phyloP scores from a whole-genome alignment of 1,284 basidiomycete genomes.

The Apiotrichum brassicae region DNA sequence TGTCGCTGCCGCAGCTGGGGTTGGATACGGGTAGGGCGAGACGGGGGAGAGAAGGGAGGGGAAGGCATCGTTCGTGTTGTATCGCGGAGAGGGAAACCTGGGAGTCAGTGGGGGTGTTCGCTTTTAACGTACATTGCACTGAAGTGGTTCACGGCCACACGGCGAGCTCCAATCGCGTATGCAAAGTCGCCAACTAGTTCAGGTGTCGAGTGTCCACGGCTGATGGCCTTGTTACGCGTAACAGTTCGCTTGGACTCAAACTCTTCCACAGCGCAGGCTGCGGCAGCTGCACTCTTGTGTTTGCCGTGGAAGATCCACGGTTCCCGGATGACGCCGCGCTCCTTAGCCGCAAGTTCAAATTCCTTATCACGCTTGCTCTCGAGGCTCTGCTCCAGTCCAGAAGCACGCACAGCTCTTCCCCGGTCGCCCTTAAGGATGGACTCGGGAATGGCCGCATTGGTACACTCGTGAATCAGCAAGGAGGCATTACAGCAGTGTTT shows the following conservation, averaged over 20 bases:
- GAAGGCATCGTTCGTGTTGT: conserved; percentile 26
- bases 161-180: conserved; percentile 56
- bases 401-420: conserved; percentile 29
- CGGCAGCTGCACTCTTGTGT: conserved; percentile 17
- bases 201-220: conserved; percentile 75
- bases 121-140: conserved; percentile 56
- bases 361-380: conserved; percentile 33
- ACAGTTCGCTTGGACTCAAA: conserved; percentile 41
- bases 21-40: conserved; percentile 40
- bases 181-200: conserved; percentile 77
- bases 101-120: background rate
- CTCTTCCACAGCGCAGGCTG: conserved; percentile 51
- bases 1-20: conserved; percentile 2
- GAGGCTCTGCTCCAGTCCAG: conserved; percentile 37
- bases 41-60: conserved; percentile 50
- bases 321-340: conserved; percentile 10
- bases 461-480: conserved; percentile 64
- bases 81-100: conserved; percentile 31
- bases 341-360: conserved; percentile 20
- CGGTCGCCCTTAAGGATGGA: conserved; percentile 40
- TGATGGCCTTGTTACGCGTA: conserved; percentile 56
- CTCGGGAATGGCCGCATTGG: conserved; percentile 67
- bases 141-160: conserved; percentile 75
- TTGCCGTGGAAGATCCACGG: conserved; percentile 15
- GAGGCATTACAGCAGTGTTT: conserved; percentile 34